These are phyloP conservation scores for Microdochium bolleyi DNA, from an alignment of 2,329 filamentous ascomycete genomes.

Conservation along the genomic window DNA sequence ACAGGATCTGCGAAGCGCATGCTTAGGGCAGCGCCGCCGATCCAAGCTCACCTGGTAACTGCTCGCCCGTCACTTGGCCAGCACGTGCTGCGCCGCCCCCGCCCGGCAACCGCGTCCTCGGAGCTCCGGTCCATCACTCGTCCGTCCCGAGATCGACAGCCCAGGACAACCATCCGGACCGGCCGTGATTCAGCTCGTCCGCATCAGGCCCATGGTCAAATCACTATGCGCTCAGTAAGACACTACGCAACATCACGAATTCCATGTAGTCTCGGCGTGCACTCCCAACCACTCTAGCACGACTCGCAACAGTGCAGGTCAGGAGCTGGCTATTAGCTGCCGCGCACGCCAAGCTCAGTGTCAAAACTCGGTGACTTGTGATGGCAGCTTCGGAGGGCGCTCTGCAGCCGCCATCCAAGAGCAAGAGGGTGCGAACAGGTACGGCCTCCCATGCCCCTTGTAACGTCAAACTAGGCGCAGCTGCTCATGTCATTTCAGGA, in stretches of 20 bases:
- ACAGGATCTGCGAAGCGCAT: neutral
- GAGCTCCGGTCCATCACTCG: neutral
- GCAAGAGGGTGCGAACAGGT: conserved; percentile 82
- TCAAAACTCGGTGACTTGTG: neutral
- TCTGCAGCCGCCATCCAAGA: conserved; percentile 40
- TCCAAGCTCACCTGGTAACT: neutral
- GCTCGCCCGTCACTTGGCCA: no score
- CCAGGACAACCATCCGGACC: no score
- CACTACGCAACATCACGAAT: neutral
- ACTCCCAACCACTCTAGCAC: neutral
- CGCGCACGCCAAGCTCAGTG: neutral
- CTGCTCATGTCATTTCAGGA: neutral
- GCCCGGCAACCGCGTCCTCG: neutral
- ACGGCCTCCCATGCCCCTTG: neutral
- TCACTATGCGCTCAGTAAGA: neutral
- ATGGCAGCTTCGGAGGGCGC: conserved; percentile 14
- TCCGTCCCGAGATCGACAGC: neutral
- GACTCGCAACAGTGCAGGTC: neutral
- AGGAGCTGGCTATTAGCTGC: neutral
- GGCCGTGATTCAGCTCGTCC: no score
- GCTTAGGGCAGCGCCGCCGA: neutral
- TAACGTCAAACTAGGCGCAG: neutral
- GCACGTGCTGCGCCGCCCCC: neutral
- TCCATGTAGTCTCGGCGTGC: neutral
- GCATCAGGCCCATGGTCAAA: no score